Evolutionary conservation across 2,329 filamentous ascomycete species (phyloP).

Genomic region (Trichothecium sympodiale): DNA sequence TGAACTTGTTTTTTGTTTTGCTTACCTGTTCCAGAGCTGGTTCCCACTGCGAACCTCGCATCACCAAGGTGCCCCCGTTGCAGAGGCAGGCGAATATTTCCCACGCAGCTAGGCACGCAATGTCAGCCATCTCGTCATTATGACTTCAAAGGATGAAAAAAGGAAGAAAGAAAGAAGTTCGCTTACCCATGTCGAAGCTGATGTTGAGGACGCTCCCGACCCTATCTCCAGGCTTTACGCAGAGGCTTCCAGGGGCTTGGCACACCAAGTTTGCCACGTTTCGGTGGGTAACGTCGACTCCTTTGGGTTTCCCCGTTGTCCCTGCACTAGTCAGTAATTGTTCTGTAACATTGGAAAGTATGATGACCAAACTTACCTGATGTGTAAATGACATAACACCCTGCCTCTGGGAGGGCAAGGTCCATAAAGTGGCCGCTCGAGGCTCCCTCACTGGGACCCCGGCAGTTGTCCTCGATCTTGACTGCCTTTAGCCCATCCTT

Average conservation of each 20-base stretch:
- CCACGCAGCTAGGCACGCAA: conserved; percentile 38
- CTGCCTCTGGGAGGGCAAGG: conserved; percentile 22
- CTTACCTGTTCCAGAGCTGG: conserved; percentile 31
- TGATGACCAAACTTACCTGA: conserved; percentile 34
- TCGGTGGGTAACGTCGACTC: conserved; percentile 44
- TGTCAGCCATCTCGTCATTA: conserved; percentile 1
- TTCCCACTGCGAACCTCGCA: conserved; percentile 39
- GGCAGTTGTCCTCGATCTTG: conserved; percentile 15
- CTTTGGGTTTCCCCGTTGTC: conserved; percentile 47
- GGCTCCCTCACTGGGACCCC: not conserved
- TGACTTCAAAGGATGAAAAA: not conserved
- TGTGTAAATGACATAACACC: conserved; percentile 42
- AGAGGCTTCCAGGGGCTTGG: conserved; percentile 37
- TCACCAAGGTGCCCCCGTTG: conserved; percentile 44
- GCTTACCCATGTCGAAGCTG: conserved; percentile 50
- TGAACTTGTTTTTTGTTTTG: too few relatives aligned
- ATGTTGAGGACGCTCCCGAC: conserved; percentile 47
- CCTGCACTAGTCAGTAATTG: conserved; percentile 17
- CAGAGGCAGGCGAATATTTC: conserved; percentile 46
- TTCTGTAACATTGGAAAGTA: too few relatives aligned
- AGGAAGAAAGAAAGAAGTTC: conserved; percentile 3
- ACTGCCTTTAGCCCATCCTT: conserved; percentile 5
- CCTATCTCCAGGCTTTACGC: conserved; percentile 34
- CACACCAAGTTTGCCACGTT: conserved; percentile 44
- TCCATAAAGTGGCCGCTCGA: conserved; percentile 14